Base-by-base conservation (phyloP, 1,284 basidiomycete genomes). In the Chiua sp. region DNA sequence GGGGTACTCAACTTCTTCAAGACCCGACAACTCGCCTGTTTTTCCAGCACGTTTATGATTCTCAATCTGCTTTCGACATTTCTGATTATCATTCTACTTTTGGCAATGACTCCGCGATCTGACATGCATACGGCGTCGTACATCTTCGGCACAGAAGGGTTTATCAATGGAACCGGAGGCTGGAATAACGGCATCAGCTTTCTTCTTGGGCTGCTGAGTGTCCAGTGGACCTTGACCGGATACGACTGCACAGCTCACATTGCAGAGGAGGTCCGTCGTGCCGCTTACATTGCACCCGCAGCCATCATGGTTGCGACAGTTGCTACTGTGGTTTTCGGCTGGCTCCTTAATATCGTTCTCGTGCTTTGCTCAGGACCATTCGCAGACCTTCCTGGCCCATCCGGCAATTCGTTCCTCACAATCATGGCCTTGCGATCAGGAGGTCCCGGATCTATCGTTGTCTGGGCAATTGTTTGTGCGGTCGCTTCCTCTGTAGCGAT, bases 281-380 rank as follows among this genome's bases (percentile, higher is more conserved):
- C 96, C 11, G 92, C 94, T 6, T 92, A 94, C 67, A 91, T 94
- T 57, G 87, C 87, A 7, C 86, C 85, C 13, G 84, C 87, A 46
- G 93, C 93, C 12, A 95, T 95, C 70, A 88, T 96, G 72, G 89
- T 95, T 55, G 95, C 95, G 82, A 94, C 96, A 35, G 78, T 93
- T 63, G 93, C 92, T 15, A 96, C 94, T 4, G 93, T 91, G 59
- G 74, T 92, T 35, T 80, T 91, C 57, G 93, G 93, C 47, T 95
- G 93, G 92, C 68, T 94, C 10, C 80, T 95, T 52, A 94, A 94
- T 73, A 91, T 94, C 67, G 87, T 90, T 12, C 76, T 96, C 39
- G 81, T 96, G 20, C 80, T 96, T n/a, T 93, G 91, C 73, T 92
- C 91, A 11, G 92, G 92, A 23, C 81, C 87, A 61, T 73, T 91